Conservation (phyloP, 1,139 yeast species). For the Saccharomyces hybrid region DNA sequence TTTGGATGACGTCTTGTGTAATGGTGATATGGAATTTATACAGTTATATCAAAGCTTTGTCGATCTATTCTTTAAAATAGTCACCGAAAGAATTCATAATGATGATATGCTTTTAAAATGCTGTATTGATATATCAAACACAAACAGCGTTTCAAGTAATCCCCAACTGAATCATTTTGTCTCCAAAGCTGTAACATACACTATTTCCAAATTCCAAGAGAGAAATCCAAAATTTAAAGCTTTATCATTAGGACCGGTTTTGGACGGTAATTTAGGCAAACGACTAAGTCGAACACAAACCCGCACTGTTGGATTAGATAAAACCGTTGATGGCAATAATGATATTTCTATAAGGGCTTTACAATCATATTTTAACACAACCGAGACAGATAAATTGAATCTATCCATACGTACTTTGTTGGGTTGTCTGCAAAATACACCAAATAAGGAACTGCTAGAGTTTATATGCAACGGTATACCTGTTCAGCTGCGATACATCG, state of each 20-base stretch:
- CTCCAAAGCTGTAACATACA: constrained; percentile 19
- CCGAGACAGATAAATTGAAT: constrained; percentile 42
- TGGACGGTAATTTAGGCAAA: constrained; percentile 10
- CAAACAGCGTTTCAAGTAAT: constrained; percentile 23
- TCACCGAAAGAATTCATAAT: constrained; percentile 20
- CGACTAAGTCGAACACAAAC: constrained; percentile 29
- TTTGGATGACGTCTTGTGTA: constrained; percentile 60
- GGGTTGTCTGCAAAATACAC: constrained; percentile 31
- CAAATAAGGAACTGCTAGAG: constrained; percentile 42
- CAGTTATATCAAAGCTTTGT: constrained; percentile 35
- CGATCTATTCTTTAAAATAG: constrained; percentile 21
- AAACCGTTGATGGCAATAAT: constrained; percentile 18
- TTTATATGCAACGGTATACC: constrained; percentile 75
- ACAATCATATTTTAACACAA: constrained; percentile 43
- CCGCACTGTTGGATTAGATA: constrained; percentile 20
- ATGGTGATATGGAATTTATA: constrained; percentile 62
- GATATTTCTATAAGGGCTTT: constrained; percentile 34
- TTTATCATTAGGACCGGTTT: constrained; percentile 12
- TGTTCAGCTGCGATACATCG: constrained; percentile 74
- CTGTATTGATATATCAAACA: constrained; percentile 28
- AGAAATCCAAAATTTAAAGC: constrained; percentile 19
- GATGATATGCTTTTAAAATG: constrained; percentile 27
- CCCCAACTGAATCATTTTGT: constrained; percentile 26
- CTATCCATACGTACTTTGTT: constrained; percentile 42
- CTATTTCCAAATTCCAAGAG: constrained; percentile 23